Evolutionary conservation across 2,329 filamentous ascomycete species (phyloP), one percentile per base, ranked within the genome.

Genomic region (Simplicillium aogashimaense): DNA sequence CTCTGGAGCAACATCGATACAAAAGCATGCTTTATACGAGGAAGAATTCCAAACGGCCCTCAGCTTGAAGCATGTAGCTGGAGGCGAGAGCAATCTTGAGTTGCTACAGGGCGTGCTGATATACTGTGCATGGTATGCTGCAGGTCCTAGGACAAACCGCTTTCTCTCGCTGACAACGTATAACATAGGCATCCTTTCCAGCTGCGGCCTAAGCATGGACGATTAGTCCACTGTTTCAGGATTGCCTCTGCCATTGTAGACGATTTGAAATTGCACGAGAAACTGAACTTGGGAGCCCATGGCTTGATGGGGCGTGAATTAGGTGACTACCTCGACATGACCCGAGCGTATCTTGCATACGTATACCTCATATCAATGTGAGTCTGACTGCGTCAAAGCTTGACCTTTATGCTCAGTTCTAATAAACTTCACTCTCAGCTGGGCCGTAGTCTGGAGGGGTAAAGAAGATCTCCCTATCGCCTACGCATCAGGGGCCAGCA

Each of bases 21-120:
- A 72, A 46, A 66, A 72, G 0, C 69, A 76, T 40, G 65, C 56
- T 12, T 57, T 73, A 3, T 75, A 78, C 34, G 74, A 78, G 18
- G 66, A 71, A 37, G 74, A 78, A 53, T 73, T 78, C 37, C 61
- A 72, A 25, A 76, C 74, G 49, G 63, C 74, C 0, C 48, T 77
- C n/a, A 71, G 66, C 1, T 57, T 74, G 35, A 77, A 74, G 52
- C 70, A 75, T 32, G 70, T 80, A 1, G 64, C 74, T 0, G 65
- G 69, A 3, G 73, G 74, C 0, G 74, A 80, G 57, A 66, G 72
- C 41, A 74, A 64, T 11, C 43, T 79, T 16, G 74, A 80, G 47
- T 47, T 79, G 13, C 52, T 80, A 1, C 70, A 76, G 45, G 74
- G 74, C 3, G 53, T 79, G 14, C 55, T 78, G 20, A 64, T 78